Evolutionary conservation across 176 grass and related monocot species (phyloP), one percentile per base, ranked within the genome.

Genomic region (Paspalum notatum): DNA sequence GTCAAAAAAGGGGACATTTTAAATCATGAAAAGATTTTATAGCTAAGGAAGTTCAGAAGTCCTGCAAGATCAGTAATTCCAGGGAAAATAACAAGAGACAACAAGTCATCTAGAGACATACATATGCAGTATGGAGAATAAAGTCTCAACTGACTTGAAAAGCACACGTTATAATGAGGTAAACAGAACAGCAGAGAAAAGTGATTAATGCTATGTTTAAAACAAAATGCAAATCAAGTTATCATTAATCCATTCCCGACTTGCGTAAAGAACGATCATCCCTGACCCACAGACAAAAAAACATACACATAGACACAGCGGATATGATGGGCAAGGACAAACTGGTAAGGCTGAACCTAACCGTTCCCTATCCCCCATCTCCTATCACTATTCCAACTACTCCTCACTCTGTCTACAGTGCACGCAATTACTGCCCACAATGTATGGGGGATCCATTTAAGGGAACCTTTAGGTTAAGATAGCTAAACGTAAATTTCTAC

Each of bases 81-180:
- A 48, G 2, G 32, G 42, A 17, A 46, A 32, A 66, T 18, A 63
- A 74, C 8, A 46, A 9, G 16, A 17, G 41, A 55, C 5, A 71
- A 56, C 13, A 26, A 61, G 17, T 62, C 47, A 4, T 86, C 57
- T 7, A 16, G 14, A 37, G 42, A 74, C 24, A 12, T 50, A 12
- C 18, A 3, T 39, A 44, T 59, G 41, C 15, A 66, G 14, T 47
- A 83, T 47, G 49, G 25, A 17, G 14, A 62, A 51, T 16, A 49
- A 3, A 20, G 12, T n/a, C 77, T 24, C 63, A 50, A 44, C 47
- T 86, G 42, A 71, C 42, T 64, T 50, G 59, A 72, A 73, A 48
- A 66, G 20, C 1, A 15, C 5, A 76, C 21, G 21, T 8, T 37
- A 9, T 18, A 22, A 49, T 73, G 52, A 83, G 21, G 49, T 32